These are phyloP conservation scores for Populus nigra DNA, from an alignment of 345 rosid genomes.

Conservation along the genomic window DNA sequence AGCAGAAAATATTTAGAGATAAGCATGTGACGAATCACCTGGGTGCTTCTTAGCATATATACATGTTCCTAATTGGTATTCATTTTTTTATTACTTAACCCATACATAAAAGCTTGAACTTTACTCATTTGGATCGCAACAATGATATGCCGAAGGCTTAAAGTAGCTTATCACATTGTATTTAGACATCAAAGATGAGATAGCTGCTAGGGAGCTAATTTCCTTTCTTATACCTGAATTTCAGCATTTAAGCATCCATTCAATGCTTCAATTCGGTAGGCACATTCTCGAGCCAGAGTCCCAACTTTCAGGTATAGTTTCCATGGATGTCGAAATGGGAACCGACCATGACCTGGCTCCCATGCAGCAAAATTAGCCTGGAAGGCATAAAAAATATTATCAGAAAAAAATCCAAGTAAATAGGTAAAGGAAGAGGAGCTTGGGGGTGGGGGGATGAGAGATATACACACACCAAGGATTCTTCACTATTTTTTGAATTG, in stretches of 20 bases:
- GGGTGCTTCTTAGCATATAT: too few species aligned
- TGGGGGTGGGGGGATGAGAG: background rate
- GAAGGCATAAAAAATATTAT: background rate
- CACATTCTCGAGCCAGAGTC: constrained; percentile 50
- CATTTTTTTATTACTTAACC: background rate
- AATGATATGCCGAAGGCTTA: background rate
- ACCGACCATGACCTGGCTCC: constrained; percentile 83
- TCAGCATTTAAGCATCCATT: constrained; percentile 45
- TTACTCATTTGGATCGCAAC: background rate
- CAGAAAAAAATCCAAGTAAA: background rate
- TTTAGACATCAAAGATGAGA: background rate
- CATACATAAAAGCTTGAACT: background rate
- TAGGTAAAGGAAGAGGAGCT: background rate
- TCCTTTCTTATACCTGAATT: constrained; percentile 32
- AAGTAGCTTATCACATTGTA: background rate
- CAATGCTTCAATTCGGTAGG: constrained; percentile 59
- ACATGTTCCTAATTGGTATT: background rate
- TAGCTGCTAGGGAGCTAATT: background rate
- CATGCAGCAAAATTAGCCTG: constrained; percentile 83
- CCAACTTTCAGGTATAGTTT: constrained; percentile 60
- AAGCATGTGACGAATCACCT: background rate
- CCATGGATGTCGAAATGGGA: constrained; percentile 78
- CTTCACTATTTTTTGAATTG: constrained; percentile 60
- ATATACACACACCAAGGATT: constrained; percentile 57
- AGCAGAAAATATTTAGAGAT: background rate